Evolutionary conservation across 2,329 filamentous ascomycete species (phyloP).

Genomic region (Clonostachys sp.): DNA sequence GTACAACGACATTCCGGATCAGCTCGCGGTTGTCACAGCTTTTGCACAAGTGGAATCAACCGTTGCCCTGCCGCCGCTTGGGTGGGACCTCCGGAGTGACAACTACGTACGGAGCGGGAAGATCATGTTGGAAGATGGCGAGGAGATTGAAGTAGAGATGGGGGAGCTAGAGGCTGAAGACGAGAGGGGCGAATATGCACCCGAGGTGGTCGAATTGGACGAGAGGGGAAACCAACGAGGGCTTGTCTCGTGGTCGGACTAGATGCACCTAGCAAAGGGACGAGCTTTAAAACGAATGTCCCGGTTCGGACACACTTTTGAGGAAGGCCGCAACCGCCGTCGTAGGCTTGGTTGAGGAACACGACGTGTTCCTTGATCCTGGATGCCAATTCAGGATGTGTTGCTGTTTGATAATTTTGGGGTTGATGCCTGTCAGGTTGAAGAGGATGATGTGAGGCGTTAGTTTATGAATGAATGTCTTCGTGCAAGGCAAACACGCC

Average conservation of each 20-base stretch:
- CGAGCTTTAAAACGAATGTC: neutral
- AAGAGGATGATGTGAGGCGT: no score
- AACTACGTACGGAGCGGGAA: slow-evolving; percentile 39
- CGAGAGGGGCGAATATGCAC: slow-evolving; percentile 47
- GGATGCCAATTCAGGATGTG: no score
- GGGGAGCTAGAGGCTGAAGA: slow-evolving; percentile 49
- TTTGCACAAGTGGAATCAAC: slow-evolving; percentile 31
- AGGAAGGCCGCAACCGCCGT: no score
- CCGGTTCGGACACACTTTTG: no score
- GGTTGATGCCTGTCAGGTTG: no score
- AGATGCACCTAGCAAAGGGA: slow-evolving; percentile 5
- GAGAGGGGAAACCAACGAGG: slow-evolving; percentile 45
- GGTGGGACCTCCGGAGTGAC: slow-evolving; percentile 50
- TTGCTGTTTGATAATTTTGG: no score
- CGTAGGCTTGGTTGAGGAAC: no score
- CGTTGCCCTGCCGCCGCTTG: slow-evolving; percentile 33
- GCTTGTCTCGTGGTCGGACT: slow-evolving; percentile 42
- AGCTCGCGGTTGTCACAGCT: slow-evolving; percentile 22
- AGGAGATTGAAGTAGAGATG: slow-evolving; percentile 41
- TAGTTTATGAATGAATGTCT: no score
- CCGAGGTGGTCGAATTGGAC: slow-evolving; percentile 48
- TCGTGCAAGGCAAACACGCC: no score
- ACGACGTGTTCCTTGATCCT: no score
- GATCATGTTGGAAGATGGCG: slow-evolving; percentile 47
- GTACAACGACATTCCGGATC: slow-evolving; percentile 10